phyloP scores from a whole-genome alignment of 768 basidiomycete species.

The Flagelloscypha sp. region DNA sequence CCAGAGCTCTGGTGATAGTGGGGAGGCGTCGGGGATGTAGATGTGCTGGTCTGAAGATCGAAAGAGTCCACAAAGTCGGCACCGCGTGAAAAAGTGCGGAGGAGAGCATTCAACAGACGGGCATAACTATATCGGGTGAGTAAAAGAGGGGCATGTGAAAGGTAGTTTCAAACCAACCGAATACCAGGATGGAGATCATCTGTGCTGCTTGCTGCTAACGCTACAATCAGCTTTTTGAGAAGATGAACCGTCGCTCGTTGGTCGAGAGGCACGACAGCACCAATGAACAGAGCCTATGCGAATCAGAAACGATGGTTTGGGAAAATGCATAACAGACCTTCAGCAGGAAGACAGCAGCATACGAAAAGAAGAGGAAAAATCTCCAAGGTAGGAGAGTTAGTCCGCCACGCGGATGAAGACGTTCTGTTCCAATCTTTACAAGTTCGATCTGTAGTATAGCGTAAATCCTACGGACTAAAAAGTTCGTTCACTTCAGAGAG shows the following conservation, averaged over 20 bases:
- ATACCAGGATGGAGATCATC: constrained; percentile 4
- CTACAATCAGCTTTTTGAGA: constrained; percentile 3
- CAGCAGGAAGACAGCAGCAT: not conserved
- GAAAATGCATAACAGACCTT: not conserved
- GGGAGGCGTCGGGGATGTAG: not conserved
- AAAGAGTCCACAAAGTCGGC: not conserved
- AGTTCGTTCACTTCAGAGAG: too few relatives aligned
- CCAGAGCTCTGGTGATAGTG: not conserved
- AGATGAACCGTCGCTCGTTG: constrained; percentile 2
- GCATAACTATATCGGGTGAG: too few relatives aligned
- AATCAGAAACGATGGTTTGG: not conserved
- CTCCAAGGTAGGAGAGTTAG: constrained; percentile 3
- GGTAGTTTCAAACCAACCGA: too few relatives aligned
- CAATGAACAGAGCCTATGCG: constrained; percentile 3
- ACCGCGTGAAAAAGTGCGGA: not conserved
- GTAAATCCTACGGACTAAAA: not conserved
- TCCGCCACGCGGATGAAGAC: constrained; percentile 1
- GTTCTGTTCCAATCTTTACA: not conserved
- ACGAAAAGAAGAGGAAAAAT: constrained; percentile 6
- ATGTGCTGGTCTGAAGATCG: not conserved
- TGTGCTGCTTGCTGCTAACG: constrained; percentile 3
- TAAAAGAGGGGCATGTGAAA: too few relatives aligned
- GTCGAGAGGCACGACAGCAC: constrained; percentile 1
- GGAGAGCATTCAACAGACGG: not conserved
- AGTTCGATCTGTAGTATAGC: constrained; percentile 1